These are phyloP conservation scores for Botrytis cinerea DNA, from an alignment of 2,329 filamentous ascomycete species.

Conservation along the genomic window DNA sequence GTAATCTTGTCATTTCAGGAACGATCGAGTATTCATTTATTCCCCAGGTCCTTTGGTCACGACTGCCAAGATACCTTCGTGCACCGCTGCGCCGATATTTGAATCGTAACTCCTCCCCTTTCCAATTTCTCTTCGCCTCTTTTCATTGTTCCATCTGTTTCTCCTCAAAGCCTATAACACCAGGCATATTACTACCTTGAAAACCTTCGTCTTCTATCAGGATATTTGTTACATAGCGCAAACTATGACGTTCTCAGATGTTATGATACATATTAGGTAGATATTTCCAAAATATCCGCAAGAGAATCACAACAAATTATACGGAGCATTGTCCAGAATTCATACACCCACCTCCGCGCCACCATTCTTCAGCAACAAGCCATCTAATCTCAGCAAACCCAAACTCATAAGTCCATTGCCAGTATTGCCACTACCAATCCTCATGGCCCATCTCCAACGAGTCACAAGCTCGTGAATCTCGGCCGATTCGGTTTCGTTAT, in stretches of 20 bases:
- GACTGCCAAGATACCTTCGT: background rate
- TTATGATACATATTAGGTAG: background rate
- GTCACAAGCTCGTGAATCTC: slow-evolving; percentile 38
- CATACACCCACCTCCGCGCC: background rate
- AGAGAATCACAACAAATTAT: background rate
- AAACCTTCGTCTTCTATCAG: background rate
- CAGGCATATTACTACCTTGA: background rate
- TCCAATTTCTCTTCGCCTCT: background rate
- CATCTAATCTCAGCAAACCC: slow-evolving; percentile 39
- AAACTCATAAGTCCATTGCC: slow-evolving; percentile 38
- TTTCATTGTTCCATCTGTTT: background rate
- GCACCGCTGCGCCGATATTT: background rate
- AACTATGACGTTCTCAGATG: background rate
- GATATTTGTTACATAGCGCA: background rate
- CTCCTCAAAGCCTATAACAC: background rate
- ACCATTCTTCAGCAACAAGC: slow-evolving; percentile 36
- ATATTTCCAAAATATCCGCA: background rate
- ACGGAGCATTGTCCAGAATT: background rate
- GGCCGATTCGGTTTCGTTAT: slow-evolving; percentile 34
- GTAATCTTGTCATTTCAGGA: background rate
- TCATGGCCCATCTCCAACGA: slow-evolving; percentile 41
- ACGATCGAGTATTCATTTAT: background rate
- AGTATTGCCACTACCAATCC: slow-evolving; percentile 36
- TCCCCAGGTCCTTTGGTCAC: background rate
- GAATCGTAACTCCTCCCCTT: background rate